phyloP scores from a whole-genome alignment of 345 rosid genomes.

The Populus nigra region DNA sequence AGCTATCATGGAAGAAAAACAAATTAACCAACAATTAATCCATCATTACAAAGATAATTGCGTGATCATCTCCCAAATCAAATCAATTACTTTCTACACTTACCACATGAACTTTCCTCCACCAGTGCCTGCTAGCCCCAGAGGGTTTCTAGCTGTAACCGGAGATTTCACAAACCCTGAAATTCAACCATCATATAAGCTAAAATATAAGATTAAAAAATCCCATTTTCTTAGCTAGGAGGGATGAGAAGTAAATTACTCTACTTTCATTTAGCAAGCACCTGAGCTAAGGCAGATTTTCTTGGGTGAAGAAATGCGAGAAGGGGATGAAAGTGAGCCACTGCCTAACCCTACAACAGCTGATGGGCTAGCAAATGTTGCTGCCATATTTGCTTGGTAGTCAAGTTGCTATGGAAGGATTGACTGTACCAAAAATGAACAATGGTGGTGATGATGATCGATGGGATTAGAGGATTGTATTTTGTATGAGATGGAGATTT shows the following conservation, averaged over 20 bases:
- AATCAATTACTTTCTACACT: neutral
- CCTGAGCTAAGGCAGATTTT: constrained; percentile 52
- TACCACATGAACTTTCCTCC: constrained; percentile 74
- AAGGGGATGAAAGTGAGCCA: constrained; percentile 37
- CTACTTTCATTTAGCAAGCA: constrained; percentile 8
- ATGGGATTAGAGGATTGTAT: neutral
- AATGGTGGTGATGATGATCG: neutral
- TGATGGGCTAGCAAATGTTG: constrained; percentile 51
- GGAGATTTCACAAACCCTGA: constrained; percentile 60
- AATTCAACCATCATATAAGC: neutral
- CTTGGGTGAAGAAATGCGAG: constrained; percentile 18
- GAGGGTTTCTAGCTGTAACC: constrained; percentile 53
- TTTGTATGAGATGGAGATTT: constrained; percentile 26
- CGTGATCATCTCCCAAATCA: neutral
- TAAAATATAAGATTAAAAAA: neutral
- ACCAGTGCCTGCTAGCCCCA: constrained; percentile 41
- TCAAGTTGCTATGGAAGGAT: neutral
- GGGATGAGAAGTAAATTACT: neutral
- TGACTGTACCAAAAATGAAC: neutral
- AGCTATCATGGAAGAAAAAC: constrained; percentile 34
- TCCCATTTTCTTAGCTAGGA: neutral
- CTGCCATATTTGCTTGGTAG: constrained; percentile 45
- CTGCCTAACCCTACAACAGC: constrained; percentile 68
- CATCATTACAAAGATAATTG: neutral
- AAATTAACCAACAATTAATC: neutral